Base-by-base conservation (phyloP, 139 green algal species). In the Eudorina sp. region DNA sequence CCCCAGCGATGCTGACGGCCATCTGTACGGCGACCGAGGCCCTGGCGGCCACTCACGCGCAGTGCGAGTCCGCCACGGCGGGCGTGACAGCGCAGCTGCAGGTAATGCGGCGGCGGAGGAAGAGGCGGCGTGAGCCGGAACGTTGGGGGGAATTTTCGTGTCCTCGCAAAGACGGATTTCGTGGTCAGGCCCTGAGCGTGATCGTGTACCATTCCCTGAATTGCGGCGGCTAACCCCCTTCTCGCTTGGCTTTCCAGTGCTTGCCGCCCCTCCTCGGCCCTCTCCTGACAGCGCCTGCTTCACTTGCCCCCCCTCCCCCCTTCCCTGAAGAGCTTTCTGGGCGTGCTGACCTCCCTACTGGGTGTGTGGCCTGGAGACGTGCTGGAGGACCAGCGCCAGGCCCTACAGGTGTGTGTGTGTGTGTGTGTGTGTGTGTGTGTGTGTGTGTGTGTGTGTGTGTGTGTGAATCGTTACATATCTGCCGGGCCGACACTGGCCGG, bases 361-460 rank as follows among this genome's bases (percentile, higher is more conserved):
- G 27, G 23, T 23, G 60, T 40, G 6, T 77, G 60, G 80, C 80
- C 80, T 16, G 80, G 60, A 3, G 80, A 86, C 62, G n/a, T 86
- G 41, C 9, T 21, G 29, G 41, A 40, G 29, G 29, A 25, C 43
- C 43, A 46, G 4, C 43, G 60, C 19, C 7, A 38, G 29, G 6
- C 27, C 18, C 0, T 74, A 53, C 48, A 51, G 75, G 75, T 83
- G 48, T 5, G 75, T 21, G n/a, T n/a, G n/a, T n/a, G n/a, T n/a
- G n/a, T n/a, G n/a, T n/a, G n/a, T n/a, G n/a, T n/a, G n/a, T n/a
- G n/a, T n/a, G n/a, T n/a, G n/a, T n/a, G n/a, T n/a, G n/a, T n/a
- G n/a, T n/a, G n/a, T n/a, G n/a, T n/a, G n/a, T n/a, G n/a, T n/a
- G n/a, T n/a, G n/a, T n/a, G n/a, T n/a, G n/a, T n/a, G n/a, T n/a